phyloP scores from a whole-genome alignment of 2,329 filamentous ascomycete genomes.

The Davidsoniella neocaledoniae region DNA sequence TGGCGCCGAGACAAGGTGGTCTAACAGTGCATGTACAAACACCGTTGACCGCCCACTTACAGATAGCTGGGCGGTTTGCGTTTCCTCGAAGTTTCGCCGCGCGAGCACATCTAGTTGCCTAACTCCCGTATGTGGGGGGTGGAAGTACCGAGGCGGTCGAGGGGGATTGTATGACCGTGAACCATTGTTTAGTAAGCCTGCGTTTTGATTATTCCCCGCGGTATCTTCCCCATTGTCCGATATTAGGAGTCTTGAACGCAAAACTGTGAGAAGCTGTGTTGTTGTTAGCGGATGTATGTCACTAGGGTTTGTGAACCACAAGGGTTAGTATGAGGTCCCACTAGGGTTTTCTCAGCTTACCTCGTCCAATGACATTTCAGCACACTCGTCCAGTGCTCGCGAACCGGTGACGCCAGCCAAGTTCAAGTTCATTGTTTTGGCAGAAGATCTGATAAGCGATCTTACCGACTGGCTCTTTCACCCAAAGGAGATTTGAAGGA shows the following conservation, averaged over 20 bases:
- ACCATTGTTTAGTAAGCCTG: too few relatives aligned
- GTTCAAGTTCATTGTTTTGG: slow-evolving; percentile 16
- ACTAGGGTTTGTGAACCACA: slow-evolving; percentile 18
- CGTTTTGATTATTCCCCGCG: background rate
- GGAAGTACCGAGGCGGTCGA: slow-evolving; percentile 5
- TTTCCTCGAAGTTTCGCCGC: slow-evolving; percentile 29
- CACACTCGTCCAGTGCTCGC: slow-evolving; percentile 35
- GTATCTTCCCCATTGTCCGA: background rate
- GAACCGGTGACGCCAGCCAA: slow-evolving; percentile 28
- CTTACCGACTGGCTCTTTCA: background rate
- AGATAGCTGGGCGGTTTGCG: slow-evolving; percentile 29
- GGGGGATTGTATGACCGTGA: too few relatives aligned
- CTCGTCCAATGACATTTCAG: slow-evolving; percentile 42
- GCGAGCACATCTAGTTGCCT: slow-evolving; percentile 30
- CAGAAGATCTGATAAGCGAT: background rate
- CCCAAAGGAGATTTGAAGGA: background rate
- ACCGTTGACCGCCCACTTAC: slow-evolving; percentile 36
- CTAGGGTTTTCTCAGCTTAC: slow-evolving; percentile 23
- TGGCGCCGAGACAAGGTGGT: slow-evolving; percentile 31
- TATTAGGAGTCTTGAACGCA: slow-evolving; percentile 13
- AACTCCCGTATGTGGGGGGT: slow-evolving; percentile 24
- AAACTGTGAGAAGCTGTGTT: slow-evolving; percentile 13
- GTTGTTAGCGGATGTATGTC: slow-evolving; percentile 9
- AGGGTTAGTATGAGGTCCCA: slow-evolving; percentile 8
- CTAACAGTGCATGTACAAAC: slow-evolving; percentile 38